phyloP scores from a whole-genome alignment of 805 yeast species.

The Hanseniaspora clermontiae region DNA sequence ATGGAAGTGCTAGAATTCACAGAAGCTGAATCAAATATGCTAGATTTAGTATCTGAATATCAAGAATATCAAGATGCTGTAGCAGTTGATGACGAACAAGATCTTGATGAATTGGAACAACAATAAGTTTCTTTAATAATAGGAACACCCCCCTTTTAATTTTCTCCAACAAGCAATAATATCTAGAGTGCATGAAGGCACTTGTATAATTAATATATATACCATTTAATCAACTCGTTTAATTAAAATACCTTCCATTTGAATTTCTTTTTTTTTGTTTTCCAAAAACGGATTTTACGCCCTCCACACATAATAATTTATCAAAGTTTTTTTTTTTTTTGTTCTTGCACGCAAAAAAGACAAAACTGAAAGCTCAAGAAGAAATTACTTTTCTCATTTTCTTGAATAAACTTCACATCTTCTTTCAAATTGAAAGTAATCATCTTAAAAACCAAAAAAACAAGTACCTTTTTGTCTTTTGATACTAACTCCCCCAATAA shows the following conservation, averaged over 20 bases:
- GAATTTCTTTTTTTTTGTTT: neutral
- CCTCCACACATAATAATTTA: neutral
- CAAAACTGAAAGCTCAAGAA: too few relatives aligned
- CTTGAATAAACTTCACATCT: neutral
- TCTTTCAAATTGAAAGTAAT: neutral
- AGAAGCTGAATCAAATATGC: conserved; percentile 87
- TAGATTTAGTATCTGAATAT: conserved; percentile 76
- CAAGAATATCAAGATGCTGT: conserved; percentile 84
- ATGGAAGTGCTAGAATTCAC: conserved; percentile 92
- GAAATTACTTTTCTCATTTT: neutral
- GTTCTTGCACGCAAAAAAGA: neutral
- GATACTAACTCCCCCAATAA: too few relatives aligned
- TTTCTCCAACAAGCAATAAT: neutral
- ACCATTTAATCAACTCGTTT: neutral
- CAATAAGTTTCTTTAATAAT: conserved; percentile 29
- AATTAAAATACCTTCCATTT: neutral
- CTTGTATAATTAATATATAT: neutral
- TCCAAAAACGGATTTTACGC: neutral
- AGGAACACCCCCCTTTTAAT: neutral
- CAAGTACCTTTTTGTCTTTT: neutral
- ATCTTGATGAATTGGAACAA: conserved; percentile 39
- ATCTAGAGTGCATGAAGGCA: neutral
- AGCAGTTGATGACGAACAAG: conserved; percentile 53
- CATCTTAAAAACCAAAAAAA: neutral
- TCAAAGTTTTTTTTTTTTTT: too few relatives aligned